Percentiles rank a stretch among this genome's conserved stretches.
phyloP scores from a whole-genome alignment of 495 filamentous ascomycete genomes.

The Penicillium cataractarum region DNA sequence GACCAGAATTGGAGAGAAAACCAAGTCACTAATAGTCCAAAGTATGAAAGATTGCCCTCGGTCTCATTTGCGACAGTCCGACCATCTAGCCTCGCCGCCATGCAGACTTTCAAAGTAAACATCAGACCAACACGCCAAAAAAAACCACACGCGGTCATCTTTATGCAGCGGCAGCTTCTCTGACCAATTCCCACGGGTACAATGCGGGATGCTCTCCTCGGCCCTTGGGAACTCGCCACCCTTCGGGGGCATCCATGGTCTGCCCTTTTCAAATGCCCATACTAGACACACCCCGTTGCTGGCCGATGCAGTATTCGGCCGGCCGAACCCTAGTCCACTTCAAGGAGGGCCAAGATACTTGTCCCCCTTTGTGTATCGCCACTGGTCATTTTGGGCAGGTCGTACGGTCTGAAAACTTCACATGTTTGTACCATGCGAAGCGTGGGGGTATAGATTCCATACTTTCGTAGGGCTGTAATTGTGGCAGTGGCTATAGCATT shows the following conservation, averaged over 20 bases:
- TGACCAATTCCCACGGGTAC: not conserved
- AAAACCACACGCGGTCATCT: too few relatives aligned
- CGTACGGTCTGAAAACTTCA: not conserved
- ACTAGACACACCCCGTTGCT: not conserved
- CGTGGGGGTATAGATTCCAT: not conserved
- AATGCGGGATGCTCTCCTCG: not conserved
- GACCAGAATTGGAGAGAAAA: too few relatives aligned
- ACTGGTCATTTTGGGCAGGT: slow-evolving; percentile 7
- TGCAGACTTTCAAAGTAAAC: not conserved
- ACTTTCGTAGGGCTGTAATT: not conserved
- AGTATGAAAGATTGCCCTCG: not conserved
- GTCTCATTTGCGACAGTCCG: not conserved
- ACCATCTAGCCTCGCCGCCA: slow-evolving; percentile 5
- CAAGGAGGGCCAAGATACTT: not conserved
- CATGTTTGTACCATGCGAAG: not conserved
- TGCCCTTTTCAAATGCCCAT: not conserved
- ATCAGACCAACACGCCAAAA: too few relatives aligned
- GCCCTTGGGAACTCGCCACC: slow-evolving; percentile 1
- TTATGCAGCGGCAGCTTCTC: not conserved
- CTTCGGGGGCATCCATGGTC: not conserved
- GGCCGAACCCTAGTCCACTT: slow-evolving; percentile 11
- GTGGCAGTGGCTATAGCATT: not conserved
- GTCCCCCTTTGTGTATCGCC: not conserved
- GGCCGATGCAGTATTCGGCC: slow-evolving; percentile 1
- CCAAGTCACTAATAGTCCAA: not conserved